Conservation (phyloP, 495 filamentous ascomycete species). For the Podospora sp. region DNA sequence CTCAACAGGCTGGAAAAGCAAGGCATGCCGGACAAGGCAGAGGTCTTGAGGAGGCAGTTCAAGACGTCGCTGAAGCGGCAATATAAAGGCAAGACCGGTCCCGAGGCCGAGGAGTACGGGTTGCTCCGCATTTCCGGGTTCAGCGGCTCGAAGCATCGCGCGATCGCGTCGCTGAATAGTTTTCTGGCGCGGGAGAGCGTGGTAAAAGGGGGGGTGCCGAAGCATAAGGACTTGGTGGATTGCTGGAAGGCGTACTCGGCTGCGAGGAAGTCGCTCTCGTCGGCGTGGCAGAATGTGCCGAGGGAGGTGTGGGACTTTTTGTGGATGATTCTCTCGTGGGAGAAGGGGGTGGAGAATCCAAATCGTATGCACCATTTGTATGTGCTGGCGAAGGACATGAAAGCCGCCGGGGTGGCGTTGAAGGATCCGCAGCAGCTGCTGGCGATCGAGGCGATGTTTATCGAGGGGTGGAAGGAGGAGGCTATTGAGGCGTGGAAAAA, state of each 20-base stretch:
- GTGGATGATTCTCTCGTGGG: constrained; percentile 51
- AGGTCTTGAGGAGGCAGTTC: constrained; percentile 33
- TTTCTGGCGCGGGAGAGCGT: constrained; percentile 37
- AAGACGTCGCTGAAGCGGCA: constrained; percentile 41
- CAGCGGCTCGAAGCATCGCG: constrained; percentile 30
- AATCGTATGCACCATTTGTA: constrained; percentile 63
- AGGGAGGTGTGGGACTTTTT: constrained; percentile 56
- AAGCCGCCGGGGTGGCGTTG: constrained; percentile 54
- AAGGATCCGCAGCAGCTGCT: constrained; percentile 60
- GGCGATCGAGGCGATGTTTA: constrained; percentile 65
- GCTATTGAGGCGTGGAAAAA: constrained; percentile 70
- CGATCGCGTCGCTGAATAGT: constrained; percentile 27
- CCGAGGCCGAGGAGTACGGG: constrained; percentile 27
- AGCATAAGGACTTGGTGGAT: constrained; percentile 34
- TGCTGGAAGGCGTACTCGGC: constrained; percentile 50
- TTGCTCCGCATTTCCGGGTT: constrained; percentile 31
- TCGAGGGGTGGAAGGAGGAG: constrained; percentile 57
- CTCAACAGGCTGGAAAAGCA: constrained; percentile 40
- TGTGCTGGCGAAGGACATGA: constrained; percentile 63
- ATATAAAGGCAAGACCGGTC: constrained; percentile 39
- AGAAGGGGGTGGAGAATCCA: constrained; percentile 41
- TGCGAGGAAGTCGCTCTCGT: constrained; percentile 47
- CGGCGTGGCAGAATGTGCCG: constrained; percentile 51
- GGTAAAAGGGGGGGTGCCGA: constrained; percentile 34
- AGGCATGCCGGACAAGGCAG: constrained; percentile 42